Evolutionary conservation across 2,329 filamentous ascomycete species (phyloP).

Genomic region (Pseudogymnoascus sp.): DNA sequence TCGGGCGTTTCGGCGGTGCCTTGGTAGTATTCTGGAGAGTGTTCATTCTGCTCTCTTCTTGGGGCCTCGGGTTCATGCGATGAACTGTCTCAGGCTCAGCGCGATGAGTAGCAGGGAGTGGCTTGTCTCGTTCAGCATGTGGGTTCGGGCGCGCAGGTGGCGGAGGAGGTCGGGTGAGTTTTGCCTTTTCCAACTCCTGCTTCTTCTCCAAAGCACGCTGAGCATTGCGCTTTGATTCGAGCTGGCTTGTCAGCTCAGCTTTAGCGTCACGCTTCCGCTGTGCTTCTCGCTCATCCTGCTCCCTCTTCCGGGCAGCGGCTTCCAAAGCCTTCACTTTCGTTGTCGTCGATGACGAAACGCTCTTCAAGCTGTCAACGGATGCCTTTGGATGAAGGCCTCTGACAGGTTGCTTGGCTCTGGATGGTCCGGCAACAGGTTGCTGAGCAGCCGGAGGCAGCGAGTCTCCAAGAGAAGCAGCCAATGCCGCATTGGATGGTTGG

Average conservation of each 20-base stretch:
- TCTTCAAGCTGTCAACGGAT: constrained; percentile 52
- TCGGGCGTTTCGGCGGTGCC: constrained; percentile 63
- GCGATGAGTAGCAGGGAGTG: constrained; percentile 23
- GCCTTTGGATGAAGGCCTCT: constrained; percentile 26
- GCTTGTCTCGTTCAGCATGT: constrained; percentile 29
- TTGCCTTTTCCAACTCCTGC: constrained; percentile 51
- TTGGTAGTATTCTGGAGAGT: constrained; percentile 58
- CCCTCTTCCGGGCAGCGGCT: constrained; percentile 70
- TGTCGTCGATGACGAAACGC: constrained; percentile 51
- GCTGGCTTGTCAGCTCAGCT: constrained; percentile 50
- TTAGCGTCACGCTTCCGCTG: constrained; percentile 76
- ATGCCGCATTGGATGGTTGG: constrained; percentile 48
- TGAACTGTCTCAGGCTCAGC: constrained; percentile 38
- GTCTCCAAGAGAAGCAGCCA: constrained; percentile 53
- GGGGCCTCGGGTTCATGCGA: constrained; percentile 48
- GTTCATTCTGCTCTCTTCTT: constrained; percentile 56
- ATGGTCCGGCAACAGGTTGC: constrained; percentile 33
- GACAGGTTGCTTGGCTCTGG: constrained; percentile 14
- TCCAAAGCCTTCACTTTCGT: constrained; percentile 63
- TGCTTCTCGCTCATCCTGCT: constrained; percentile 73
- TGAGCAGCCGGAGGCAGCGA: constrained; percentile 37
- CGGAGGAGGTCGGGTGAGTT: constrained; percentile 54
- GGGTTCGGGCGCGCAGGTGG: constrained; percentile 49
- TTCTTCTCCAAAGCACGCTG: constrained; percentile 50
- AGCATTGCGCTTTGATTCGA: constrained; percentile 58